phyloP scores from a whole-genome alignment of 768 basidiomycete genomes.

The Scleroderma bovista region DNA sequence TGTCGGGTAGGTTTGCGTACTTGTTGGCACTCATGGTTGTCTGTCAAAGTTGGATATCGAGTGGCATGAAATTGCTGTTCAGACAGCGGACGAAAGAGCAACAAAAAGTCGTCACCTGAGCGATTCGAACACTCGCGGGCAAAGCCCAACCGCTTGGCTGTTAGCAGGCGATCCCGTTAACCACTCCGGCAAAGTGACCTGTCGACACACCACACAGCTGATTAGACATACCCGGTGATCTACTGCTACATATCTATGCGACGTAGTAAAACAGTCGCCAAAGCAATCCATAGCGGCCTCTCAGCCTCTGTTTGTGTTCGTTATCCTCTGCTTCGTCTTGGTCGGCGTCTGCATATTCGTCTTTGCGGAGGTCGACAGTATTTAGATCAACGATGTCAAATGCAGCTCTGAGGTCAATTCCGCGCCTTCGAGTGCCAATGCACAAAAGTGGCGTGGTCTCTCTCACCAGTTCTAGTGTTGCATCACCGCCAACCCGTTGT shows the following conservation, averaged over 20 bases:
- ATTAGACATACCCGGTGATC: not conserved
- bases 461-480: not conserved
- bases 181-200: slow-evolving; percentile 92
- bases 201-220: not conserved
- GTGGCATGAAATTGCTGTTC: too few relatives aligned
- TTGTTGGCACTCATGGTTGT: slow-evolving; percentile 60
- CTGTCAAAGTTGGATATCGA: not conserved
- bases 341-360: slow-evolving; percentile 49
- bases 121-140: slow-evolving; percentile 60
- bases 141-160: slow-evolving; percentile 51
- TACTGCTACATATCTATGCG: slow-evolving; percentile 19
- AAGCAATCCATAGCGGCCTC: slow-evolving; percentile 37
- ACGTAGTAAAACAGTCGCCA: slow-evolving; percentile 56
- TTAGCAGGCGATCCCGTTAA: slow-evolving; percentile 84
- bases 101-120: slow-evolving; percentile 50
- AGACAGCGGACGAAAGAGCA: too few relatives aligned
- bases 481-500: too few relatives aligned
- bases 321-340: slow-evolving; percentile 42
- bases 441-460: slow-evolving; percentile 15
- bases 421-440: slow-evolving; percentile 5
- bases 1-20: slow-evolving; percentile 88
- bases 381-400: slow-evolving; percentile 58
- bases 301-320: slow-evolving; percentile 31
- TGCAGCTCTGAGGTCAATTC: slow-evolving; percentile 2
- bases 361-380: slow-evolving; percentile 54